Evolutionary conservation across 140 eudicot genomes (phyloP).

Genomic region (Artemisia princeps): DNA sequence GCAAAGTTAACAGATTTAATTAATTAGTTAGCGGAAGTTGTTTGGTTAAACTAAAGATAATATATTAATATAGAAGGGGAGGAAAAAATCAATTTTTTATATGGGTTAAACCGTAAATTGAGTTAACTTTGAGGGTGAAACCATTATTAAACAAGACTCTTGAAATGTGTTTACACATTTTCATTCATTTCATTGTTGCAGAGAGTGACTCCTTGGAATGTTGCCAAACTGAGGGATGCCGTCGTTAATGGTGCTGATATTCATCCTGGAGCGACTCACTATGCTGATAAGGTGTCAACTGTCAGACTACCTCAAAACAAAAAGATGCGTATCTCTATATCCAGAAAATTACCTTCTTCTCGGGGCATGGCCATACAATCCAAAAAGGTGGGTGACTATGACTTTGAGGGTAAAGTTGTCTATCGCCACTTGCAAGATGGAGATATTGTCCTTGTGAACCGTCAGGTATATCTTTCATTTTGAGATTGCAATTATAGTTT

Average conservation of each 20-base stretch:
- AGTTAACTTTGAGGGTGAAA: no score
- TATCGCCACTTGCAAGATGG: constrained; percentile 92
- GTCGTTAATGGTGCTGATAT: constrained; percentile 63
- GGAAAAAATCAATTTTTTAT: no score
- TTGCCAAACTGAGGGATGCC: constrained; percentile 57
- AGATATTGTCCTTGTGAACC: constrained; percentile 87
- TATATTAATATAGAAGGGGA: no score
- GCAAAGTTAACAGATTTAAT: no score
- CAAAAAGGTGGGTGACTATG: constrained; percentile 39
- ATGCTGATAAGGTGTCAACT: constrained; percentile 53
- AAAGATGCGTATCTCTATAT: constrained; percentile 58
- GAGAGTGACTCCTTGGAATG: constrained; percentile 98
- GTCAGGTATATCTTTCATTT: constrained; percentile 50
- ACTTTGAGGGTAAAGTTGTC: constrained; percentile 75
- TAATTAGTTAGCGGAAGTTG: no score
- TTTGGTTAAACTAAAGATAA: no score
- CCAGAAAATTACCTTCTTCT: constrained; percentile 81
- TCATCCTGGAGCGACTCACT: constrained; percentile 84
- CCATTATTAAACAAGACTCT: no score
- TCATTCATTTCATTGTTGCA: constrained; percentile 20
- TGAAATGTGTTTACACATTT: neutral
- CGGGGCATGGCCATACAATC: constrained; percentile 57
- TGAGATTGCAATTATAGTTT: neutral
- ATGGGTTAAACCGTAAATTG: no score
- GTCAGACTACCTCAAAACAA: constrained; percentile 41